Percentiles rank a stretch among this genome's conserved stretches.
Evolutionary conservation across 495 filamentous ascomycete species (phyloP).

Genomic region (Tuber borchii): DNA sequence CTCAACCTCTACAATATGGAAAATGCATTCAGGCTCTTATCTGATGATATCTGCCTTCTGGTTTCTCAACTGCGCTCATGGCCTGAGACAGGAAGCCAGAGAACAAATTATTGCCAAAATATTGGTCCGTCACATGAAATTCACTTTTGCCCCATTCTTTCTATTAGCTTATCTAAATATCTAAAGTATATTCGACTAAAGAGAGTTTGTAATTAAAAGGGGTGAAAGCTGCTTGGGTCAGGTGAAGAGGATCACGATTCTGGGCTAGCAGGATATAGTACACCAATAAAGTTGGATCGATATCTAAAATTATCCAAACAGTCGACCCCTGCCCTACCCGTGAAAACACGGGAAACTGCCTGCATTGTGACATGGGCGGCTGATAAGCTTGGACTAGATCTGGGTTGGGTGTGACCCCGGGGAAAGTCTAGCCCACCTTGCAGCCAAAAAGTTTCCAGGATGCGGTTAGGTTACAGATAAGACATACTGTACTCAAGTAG

Average conservation of each 20-base stretch:
- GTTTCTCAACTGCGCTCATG: neutral
- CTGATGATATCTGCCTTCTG: neutral
- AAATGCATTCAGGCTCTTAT: neutral
- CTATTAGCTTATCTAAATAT: neutral
- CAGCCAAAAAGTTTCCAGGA: neutral
- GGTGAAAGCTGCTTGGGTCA: neutral
- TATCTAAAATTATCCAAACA: neutral
- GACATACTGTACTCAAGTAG: too few species aligned
- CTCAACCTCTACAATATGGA: neutral
- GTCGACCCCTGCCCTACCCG: too few species aligned
- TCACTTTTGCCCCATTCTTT: neutral
- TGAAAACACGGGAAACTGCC: too few species aligned
- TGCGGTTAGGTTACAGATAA: neutral
- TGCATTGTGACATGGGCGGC: neutral
- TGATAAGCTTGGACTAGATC: neutral
- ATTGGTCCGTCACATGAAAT: neutral
- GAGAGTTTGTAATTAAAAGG: neutral
- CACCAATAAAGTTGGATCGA: neutral
- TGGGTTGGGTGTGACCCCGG: too few species aligned
- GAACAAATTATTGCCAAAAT: neutral
- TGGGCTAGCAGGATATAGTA: neutral
- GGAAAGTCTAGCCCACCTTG: neutral
- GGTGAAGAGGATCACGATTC: too few species aligned
- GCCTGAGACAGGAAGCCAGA: neutral
- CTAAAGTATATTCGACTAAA: neutral